Evolutionary conservation across 345 rosid species (phyloP), one percentile per base, ranked within the genome.

Genomic region (Mallotus nudiflorus): DNA sequence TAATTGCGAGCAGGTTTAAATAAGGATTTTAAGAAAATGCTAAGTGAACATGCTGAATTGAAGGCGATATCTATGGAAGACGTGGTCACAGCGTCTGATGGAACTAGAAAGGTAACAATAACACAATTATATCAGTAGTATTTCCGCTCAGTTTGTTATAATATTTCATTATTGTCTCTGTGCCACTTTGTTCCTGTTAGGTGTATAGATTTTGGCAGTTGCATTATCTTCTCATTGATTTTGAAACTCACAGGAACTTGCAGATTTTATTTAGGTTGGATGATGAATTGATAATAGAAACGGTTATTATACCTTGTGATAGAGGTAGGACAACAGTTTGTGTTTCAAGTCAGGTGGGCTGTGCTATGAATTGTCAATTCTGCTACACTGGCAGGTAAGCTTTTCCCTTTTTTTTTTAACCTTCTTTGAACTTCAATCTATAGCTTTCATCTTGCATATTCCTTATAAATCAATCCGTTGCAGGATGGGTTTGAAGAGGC

Each of bases 291-390:
- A 82, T 85, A 50, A 86, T 90, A 27, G 97, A 92, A 84, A 90
- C 97, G 0, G 97, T 92, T 62, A 81, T 87, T 66, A 92, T 92
- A 74, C 99, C 99, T 52, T 91, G 97, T 18, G 87, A 86, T 78
- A 80, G 92, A 20, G 96, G 96, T 52, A 88, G 97, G 79, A 86
- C 82, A 12, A 95, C 97, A 12, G 93, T 95, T 70, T 95, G 97
- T 61, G 97, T 91, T 62, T 90, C 99, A 13, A 91, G 99, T 65
- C 97, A 91, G 82, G 97, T 88, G 11, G 97, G 97, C 16, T 94
- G 97, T 42, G 96, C 96, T 62, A 90, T 95, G 97, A 90, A 90
- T 77, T 95, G 99, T 75, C 99, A 95, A 77, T 95, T 91, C 86
- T 95, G 97, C 80, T 95, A 77, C 79, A 87, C 96, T 56, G 93